A percentile compares a stretch with the other conserved stretches of the same genome.
Conservation (phyloP, 2,329 filamentous ascomycete species). For the Pezicula neosporulosa region DNA sequence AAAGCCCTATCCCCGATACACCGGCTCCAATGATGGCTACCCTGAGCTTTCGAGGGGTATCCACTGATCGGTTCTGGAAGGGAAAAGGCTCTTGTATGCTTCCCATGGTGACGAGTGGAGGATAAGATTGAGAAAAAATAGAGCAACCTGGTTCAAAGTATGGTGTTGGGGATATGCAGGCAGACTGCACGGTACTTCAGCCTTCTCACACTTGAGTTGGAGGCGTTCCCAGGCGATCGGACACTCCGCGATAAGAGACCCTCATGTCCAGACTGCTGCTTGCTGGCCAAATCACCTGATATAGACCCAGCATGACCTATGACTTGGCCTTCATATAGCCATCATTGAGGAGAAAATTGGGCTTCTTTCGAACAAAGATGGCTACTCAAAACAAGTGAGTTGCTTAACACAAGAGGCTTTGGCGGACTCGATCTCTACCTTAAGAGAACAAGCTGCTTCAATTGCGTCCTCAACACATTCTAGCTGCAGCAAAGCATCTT, state of each 20-base stretch:
- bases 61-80: background rate
- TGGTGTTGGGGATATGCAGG: background rate
- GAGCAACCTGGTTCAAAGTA: too few species aligned
- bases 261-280: background rate
- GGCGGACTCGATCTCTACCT: too few species aligned
- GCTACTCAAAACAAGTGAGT: too few species aligned
- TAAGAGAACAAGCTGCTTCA: too few species aligned
- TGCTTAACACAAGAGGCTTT: too few species aligned
- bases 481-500: too few species aligned
- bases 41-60: background rate
- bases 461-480: too few species aligned
- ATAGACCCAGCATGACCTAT: too few species aligned
- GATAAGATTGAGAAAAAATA: background rate
- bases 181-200: too few species aligned
- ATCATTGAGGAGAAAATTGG: too few species aligned
- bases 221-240: background rate
- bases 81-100: background rate
- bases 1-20: slow-evolving; percentile 26
- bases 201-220: background rate
- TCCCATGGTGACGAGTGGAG: background rate
- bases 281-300: background rate
- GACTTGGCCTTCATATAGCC: too few species aligned
- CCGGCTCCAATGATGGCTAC: slow-evolving; percentile 24
- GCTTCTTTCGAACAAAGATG: too few species aligned
- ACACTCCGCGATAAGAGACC: background rate